These are phyloP conservation scores for Kodamaea arcana DNA, from an alignment of 1,139 yeast species.

Conservation along the genomic window DNA sequence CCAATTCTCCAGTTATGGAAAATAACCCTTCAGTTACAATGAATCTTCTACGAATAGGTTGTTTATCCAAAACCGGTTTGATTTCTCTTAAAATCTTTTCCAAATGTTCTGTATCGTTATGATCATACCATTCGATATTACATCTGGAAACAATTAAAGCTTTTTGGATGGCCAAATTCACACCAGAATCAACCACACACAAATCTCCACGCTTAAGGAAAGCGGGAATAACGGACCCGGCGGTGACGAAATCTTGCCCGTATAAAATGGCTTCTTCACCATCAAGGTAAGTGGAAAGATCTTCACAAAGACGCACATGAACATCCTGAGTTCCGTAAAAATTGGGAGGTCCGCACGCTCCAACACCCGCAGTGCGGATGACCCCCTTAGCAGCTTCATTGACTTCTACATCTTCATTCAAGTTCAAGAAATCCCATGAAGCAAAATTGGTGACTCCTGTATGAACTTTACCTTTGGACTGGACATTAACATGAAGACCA, in stretches of 20 bases:
- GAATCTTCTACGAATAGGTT: constrained; percentile 80
- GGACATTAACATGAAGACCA: constrained; percentile 42
- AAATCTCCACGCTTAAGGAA: constrained; percentile 94
- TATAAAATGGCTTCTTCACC: constrained; percentile 78
- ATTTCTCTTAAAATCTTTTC: constrained; percentile 64
- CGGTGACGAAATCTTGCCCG: constrained; percentile 89
- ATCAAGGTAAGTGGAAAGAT: constrained; percentile 68
- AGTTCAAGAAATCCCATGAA: constrained; percentile 57
- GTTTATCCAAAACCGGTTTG: constrained; percentile 58
- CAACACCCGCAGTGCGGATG: constrained; percentile 79
- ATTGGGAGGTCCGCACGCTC: constrained; percentile 98
- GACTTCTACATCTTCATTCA: constrained; percentile 47
- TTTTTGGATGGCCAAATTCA: constrained; percentile 76
- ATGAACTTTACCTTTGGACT: constrained; percentile 16
- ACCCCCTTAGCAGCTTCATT: constrained; percentile 54
- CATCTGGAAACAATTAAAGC: constrained; percentile 86
- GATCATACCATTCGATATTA: constrained; percentile 78
- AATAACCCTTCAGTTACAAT: constrained; percentile 89
- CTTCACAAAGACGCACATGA: constrained; percentile 76
- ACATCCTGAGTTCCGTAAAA: constrained; percentile 95
- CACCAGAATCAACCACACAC: constrained; percentile 81
- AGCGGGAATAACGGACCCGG: constrained; percentile 95
- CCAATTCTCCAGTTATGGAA: constrained; percentile 77
- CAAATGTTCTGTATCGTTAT: constrained; percentile 81
- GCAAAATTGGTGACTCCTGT: constrained; percentile 57